Evolutionary conservation across 2,329 filamentous ascomycete genomes (phyloP), one percentile per base, ranked within the genome.

Genomic region (Coniella vitis): DNA sequence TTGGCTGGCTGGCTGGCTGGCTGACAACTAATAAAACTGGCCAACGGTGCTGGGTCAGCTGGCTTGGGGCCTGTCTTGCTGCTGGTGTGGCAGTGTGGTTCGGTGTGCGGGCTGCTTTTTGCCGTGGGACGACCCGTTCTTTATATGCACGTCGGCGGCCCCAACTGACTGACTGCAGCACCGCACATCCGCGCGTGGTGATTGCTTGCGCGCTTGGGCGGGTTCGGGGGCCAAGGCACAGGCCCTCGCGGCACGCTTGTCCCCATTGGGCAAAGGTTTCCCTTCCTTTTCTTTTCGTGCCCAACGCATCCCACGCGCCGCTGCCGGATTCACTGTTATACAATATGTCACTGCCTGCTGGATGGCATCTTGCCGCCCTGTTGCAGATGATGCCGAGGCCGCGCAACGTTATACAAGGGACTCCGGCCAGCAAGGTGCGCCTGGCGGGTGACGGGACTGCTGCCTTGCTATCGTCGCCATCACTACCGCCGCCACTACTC

Each of bases 91-190:
- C 40, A 36, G 40, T 40, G 21, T 44, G 17, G 41, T 35, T 36
- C 17, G 32, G 32, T 37, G 16, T 7, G 40, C 40, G 17, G 16
- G 40, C 40, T 34, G 8, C 21, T 45, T 43, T 37, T 35, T 36
- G 7, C 43, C 46, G 44, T 53, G 51, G 51, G 48, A 53, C 44
- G 45, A 38, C 37, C 51, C 37, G 42, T 51, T 44, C 49, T 52
- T 41, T 51, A 51, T 51, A 51, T 53, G 51, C 51, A 53, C 44
- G 48, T 47, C 44, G 25, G 47, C 45, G 34, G 40, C 40, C 20
- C 43, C 25, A 5, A 25, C 34, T 35, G 31, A 37, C 32, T 45
- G 46, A n/a, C n/a, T n/a, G 46, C 40, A 41, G 40, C 32, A 25
- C 40, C 49, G n/a, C n/a, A n/a, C n/a, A n/a, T n/a, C 5, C 10